Evolutionary conservation across 768 basidiomycete species (phyloP), one percentile per base, ranked within the genome.

Genomic region (Russula sp.): DNA sequence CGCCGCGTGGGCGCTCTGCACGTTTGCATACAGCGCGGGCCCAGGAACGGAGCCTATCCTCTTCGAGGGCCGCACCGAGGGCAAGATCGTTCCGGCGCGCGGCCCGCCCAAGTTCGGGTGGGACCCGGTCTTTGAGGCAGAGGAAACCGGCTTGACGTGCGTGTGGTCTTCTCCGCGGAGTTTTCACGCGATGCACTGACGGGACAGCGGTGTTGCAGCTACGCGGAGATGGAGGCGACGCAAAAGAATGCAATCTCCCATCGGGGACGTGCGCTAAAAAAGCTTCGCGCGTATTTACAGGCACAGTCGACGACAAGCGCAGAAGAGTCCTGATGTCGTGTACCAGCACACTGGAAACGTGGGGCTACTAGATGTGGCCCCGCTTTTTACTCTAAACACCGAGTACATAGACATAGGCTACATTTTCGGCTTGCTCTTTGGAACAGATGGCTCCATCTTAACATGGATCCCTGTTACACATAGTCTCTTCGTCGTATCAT

Each of bases 1-100:
- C 61, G 83, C 80, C 13, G 97, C 97, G 0, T 89, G 88, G 70
- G 95, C 96, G 0, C 78, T 98, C 7, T 98, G 96, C 75, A 98
- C 97, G 2, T 98, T 98, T 69, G 96, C 95, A 6, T 98, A 97
- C 72, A 89, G 88, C 44, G 78, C 87, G 0, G 93, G 94, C 0
- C 93, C 94, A 76, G 84, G 82, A 5, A 74, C 82, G 2, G 87
- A 92, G 62, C 91, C 93, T 0, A 77, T 94, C 53, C 73, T 91
- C 9, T 91, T 91, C 61, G 95, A 97, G 70, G 96, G 96, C 0
- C 79, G 83, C 11, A 97, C 94, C 1, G 85, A 92, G 31, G 96
- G 96, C 2, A 80, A 74, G n/a, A 94, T 98, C 65, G 96, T 99
- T 3, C 84, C 85, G 31, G 81, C 95, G 1, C 76, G 95, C 49